These are phyloP conservation scores for Aspergillus sp. DNA, from an alignment of 2,329 filamentous ascomycete genomes.

Conservation along the genomic window DNA sequence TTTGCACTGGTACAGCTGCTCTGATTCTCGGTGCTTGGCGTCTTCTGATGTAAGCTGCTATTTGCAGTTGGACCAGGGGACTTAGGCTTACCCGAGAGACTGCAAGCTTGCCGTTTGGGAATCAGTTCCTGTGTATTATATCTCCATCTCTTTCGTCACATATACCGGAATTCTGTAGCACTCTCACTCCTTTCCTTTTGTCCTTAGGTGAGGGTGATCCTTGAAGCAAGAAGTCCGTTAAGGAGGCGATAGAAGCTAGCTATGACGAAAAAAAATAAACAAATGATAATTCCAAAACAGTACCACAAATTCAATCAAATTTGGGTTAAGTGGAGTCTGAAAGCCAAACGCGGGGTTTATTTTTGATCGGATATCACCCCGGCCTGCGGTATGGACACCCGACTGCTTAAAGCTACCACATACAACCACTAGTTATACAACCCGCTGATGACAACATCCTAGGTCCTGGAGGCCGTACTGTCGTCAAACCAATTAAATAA, in stretches of 20 bases:
- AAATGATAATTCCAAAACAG: background rate
- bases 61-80: background rate
- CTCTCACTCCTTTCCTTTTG: background rate
- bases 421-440: too few species aligned
- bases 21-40: slow-evolving; percentile 68
- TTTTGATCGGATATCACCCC: background rate
- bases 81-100: background rate
- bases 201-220: background rate
- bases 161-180: background rate
- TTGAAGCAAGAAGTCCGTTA: background rate
- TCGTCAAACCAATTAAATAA: too few species aligned
- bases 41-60: slow-evolving; percentile 56
- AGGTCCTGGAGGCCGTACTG: too few species aligned
- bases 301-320: background rate
- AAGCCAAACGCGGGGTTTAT: background rate
- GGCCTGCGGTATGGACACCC: too few species aligned
- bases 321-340: background rate
- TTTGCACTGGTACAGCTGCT: slow-evolving; percentile 65
- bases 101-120: background rate
- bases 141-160: background rate
- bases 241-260: background rate
- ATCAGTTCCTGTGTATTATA: background rate
- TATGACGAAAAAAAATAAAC: too few species aligned
- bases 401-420: too few species aligned
- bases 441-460: too few species aligned